phyloP scores from a whole-genome alignment of 495 filamentous ascomycete genomes.

The Daldinia decipiens region DNA sequence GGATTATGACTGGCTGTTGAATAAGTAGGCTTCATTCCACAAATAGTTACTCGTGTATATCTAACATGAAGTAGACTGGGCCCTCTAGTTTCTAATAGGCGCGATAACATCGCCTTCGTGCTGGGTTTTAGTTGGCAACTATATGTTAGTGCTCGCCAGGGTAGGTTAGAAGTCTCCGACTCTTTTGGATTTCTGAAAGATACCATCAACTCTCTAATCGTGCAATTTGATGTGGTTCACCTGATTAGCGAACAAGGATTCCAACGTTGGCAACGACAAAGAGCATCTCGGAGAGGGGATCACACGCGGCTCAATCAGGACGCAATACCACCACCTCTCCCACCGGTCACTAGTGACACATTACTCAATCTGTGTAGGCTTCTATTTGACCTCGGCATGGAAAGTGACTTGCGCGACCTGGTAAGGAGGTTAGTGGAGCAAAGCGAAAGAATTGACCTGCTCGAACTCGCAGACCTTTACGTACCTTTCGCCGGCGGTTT shows the following conservation, averaged over 20 bases:
- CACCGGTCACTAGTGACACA: conserved; percentile 13
- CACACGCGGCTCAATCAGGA: neutral
- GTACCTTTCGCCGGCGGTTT: conserved; percentile 13
- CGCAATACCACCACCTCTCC: conserved; percentile 1
- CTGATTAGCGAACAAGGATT: conserved; percentile 17
- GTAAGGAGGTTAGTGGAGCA: conserved; percentile 6
- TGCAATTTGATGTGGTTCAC: conserved; percentile 10
- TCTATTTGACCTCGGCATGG: conserved; percentile 15
- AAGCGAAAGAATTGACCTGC: conserved; percentile 9
- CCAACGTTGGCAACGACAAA: conserved; percentile 4
- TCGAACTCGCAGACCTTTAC: conserved; percentile 13
- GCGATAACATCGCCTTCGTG: conserved; percentile 16
- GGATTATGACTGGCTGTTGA: conserved; percentile 18
- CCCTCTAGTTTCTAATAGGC: conserved; percentile 5
- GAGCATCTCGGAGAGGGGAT: neutral
- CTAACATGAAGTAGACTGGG: conserved; percentile 17
- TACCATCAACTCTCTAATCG: conserved; percentile 10
- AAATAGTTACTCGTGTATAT: neutral
- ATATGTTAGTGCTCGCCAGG: neutral
- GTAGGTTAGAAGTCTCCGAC: conserved; percentile 7
- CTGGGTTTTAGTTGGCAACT: conserved; percentile 15
- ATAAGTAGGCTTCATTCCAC: conserved; percentile 5
- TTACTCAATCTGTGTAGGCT: conserved; percentile 10
- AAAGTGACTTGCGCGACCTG: conserved; percentile 9
- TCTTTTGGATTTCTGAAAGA: conserved; percentile 16